Evolutionary conservation across 1,139 yeast genomes (phyloP), one percentile per base, ranked within the genome.

Genomic region (Lipomyces yarrowii): DNA sequence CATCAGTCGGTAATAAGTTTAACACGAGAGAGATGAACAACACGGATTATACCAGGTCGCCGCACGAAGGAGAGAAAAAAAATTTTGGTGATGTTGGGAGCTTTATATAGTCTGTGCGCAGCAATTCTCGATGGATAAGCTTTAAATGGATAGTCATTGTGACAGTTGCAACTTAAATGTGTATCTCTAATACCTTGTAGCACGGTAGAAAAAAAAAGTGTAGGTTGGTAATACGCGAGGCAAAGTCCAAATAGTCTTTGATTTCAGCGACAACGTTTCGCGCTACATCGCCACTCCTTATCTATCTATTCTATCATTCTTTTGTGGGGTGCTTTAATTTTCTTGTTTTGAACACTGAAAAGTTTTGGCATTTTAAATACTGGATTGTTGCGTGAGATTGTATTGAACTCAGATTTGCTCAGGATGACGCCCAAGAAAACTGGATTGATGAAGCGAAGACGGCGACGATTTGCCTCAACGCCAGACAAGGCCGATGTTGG

Each of bases 31-130:
- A 48, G 69, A 65, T 64, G 69, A 65, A 65, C 69, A 65, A 65
- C 69, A 65, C 69, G 69, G 63, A 62, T 54, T 15, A 52, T 51
- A 37, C 63, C 67, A 60, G 66, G 69, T 62, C 69, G 67, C 69
- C 69, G 69, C 69, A 65, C 69, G 53, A 64, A 37, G 59, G 55
- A 57, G 56, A 57, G 60, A 54, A 65, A 51, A 39, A 53, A 53
- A 32, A 54, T 26, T 39, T 10, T n/a, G 21, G 37, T 4, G 63
- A 21, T 30, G 6, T 11, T 10, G 15, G 33, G 11, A 55, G 21
- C 23, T 33, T 59, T 51, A 23, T 23, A 32, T 42, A 42, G 3
- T n/a, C 23, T 7, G 8, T 3, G n/a, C 7, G 21, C 23, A 18
- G 0, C 10, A 6, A 3, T 1, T 10, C 23, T 42, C n/a, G 48